Percentiles rank a stretch among this genome's conserved stretches.
Conservation (phyloP, 306 rosid species). For the Cicer chorassanicum region DNA sequence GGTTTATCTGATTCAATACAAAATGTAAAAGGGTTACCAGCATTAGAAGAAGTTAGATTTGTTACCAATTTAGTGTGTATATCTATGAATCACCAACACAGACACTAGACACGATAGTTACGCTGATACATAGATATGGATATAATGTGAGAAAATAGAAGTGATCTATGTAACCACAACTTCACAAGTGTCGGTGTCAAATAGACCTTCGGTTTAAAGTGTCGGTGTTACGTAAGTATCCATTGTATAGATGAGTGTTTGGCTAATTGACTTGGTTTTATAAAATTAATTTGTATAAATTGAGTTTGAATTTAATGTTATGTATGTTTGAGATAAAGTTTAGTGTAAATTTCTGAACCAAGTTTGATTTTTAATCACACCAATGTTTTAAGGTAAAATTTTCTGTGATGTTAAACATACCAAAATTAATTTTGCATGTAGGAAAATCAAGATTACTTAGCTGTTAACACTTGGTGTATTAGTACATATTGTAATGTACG, state of each 20-base stretch:
- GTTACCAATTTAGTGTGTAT: no score
- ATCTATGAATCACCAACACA: no score
- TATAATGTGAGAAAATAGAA: no score
- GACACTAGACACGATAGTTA: no score
- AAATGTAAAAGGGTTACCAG: background rate
- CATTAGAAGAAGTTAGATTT: no score
- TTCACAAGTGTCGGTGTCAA: no score
- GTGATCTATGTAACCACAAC: no score
- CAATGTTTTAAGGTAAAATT: background rate
- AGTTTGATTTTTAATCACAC: background rate
- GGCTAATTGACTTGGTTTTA: background rate
- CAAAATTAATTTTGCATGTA: background rate
- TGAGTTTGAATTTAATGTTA: background rate
- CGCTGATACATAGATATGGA: no score
- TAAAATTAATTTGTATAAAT: background rate
- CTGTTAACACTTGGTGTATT: constrained; percentile 20
- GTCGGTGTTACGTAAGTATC: no score
- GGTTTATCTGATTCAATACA: background rate
- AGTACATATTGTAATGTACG: background rate
- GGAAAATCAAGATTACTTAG: background rate
- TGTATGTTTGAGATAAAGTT: background rate
- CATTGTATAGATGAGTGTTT: background rate
- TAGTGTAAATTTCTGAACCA: background rate
- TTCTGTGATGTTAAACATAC: background rate
- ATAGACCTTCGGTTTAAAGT: no score